These are phyloP conservation scores for Verticillium zaregamsianum DNA, from an alignment of 2,329 filamentous ascomycete species.

Conservation along the genomic window DNA sequence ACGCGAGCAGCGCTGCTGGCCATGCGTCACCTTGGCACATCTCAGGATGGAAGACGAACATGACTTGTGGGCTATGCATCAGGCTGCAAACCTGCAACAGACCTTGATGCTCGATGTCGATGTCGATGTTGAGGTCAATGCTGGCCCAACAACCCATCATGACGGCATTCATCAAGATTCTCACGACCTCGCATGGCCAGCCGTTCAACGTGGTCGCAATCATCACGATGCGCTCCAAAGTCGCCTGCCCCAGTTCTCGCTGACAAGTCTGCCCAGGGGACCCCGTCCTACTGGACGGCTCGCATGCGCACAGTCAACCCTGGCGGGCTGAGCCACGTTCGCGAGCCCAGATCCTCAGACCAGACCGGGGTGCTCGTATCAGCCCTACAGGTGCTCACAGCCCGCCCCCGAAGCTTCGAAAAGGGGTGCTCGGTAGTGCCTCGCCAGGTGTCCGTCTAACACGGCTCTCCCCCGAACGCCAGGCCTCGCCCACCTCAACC, in stretches of 20 bases:
- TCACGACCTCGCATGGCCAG: too few species aligned
- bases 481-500: neutral
- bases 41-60: too few species aligned
- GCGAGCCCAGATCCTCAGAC: neutral
- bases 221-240: too few species aligned
- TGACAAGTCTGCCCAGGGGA: neutral
- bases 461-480: neutral
- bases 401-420: neutral
- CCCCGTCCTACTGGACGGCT: neutral
- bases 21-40: too few species aligned
- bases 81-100: too few species aligned
- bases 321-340: neutral
- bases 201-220: too few species aligned
- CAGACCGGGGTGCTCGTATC: neutral
- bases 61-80: too few species aligned
- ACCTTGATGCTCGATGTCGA: too few species aligned
- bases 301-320: neutral
- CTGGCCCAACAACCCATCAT: too few species aligned
- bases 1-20: too few species aligned
- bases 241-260: neutral
- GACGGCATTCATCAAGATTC: too few species aligned
- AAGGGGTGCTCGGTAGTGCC: neutral
- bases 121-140: too few species aligned
- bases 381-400: neutral
- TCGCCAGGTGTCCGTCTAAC: neutral